phyloP scores from a whole-genome alignment of 495 filamentous ascomycete species.

The Endocarpon pusillum region DNA sequence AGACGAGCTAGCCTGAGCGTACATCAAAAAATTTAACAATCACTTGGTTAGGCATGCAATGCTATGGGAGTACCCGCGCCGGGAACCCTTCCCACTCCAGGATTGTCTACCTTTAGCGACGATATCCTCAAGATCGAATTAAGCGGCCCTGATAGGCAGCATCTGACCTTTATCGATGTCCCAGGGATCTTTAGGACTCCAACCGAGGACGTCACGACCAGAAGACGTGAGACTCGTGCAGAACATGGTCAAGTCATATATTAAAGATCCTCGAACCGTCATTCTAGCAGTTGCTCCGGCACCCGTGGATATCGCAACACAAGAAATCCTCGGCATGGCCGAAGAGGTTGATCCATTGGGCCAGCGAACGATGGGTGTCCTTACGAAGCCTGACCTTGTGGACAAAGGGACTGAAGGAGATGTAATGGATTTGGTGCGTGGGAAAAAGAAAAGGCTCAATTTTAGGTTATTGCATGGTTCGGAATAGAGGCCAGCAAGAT shows the following conservation, averaged over 20 bases:
- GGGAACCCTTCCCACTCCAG: no score
- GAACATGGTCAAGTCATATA: conserved; percentile 38
- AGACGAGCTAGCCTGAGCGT: no score
- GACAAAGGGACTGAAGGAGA: conserved; percentile 27
- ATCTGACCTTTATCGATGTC: conserved; percentile 46
- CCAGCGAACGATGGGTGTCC: conserved; percentile 36
- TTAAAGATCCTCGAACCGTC: conserved; percentile 32
- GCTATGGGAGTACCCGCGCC: conserved; percentile 11
- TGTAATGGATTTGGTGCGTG: conserved; percentile 28
- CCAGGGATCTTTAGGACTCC: conserved; percentile 44
- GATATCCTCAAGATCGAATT: conserved; percentile 44
- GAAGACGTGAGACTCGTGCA: conserved; percentile 29
- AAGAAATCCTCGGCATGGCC: conserved; percentile 41
- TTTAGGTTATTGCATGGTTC: conserved; percentile 41
- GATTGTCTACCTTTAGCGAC: conserved; percentile 38
- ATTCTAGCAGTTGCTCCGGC: conserved; percentile 45
- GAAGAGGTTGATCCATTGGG: conserved; percentile 30
- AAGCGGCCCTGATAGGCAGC: conserved; percentile 33
- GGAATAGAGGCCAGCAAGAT: conserved; percentile 30
- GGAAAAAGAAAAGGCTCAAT: conserved; percentile 21
- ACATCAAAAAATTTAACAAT: no score
- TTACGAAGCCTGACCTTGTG: conserved; percentile 46
- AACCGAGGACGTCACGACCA: conserved; percentile 21
- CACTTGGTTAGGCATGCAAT: conserved; percentile 14
- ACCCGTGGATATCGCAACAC: conserved; percentile 43